phyloP scores from a whole-genome alignment of 805 yeast species.

The Kurtzmaniella cleridarum region DNA sequence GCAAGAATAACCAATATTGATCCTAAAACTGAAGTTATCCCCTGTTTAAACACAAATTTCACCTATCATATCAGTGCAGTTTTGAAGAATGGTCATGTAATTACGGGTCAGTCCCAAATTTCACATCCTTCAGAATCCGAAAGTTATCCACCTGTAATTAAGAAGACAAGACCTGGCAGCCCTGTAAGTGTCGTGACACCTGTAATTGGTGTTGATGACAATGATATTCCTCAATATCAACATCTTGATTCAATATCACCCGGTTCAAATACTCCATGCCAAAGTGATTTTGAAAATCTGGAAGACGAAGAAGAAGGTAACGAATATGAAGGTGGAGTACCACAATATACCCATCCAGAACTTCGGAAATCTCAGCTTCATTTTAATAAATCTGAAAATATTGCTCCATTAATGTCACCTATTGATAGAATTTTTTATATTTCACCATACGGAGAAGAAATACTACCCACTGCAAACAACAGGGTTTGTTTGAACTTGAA shows the following conservation, averaged over 20 bases:
- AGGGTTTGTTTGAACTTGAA: slow-evolving; percentile 50
- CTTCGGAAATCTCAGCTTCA: slow-evolving; percentile 68
- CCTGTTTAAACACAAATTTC: slow-evolving; percentile 80
- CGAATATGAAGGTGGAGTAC: slow-evolving; percentile 55
- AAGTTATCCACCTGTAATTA: slow-evolving; percentile 21
- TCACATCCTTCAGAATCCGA: slow-evolving; percentile 65
- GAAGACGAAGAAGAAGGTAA: slow-evolving; percentile 20
- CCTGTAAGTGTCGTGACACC: slow-evolving; percentile 9
- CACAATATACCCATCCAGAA: slow-evolving; percentile 76
- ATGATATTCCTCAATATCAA: too few relatives aligned
- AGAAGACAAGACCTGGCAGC: slow-evolving; percentile 18
- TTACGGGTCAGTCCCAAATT: slow-evolving; percentile 90
- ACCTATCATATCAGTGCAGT: slow-evolving; percentile 82
- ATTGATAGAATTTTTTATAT: slow-evolving; percentile 71
- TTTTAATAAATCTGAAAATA: slow-evolving; percentile 54
- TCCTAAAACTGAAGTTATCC: slow-evolving; percentile 53
- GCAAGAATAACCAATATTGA: slow-evolving; percentile 58
- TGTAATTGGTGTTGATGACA: slow-evolving; percentile 4
- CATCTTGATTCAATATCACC: neutral
- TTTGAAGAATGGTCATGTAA: slow-evolving; percentile 60
- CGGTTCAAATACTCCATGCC: neutral
- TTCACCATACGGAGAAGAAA: slow-evolving; percentile 84
- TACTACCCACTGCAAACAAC: slow-evolving; percentile 66
- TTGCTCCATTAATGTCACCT: slow-evolving; percentile 65
- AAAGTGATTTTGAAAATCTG: neutral